These are phyloP conservation scores for Lasiodiplodia hormozganensis DNA, from an alignment of 2,329 filamentous ascomycete species.

Conservation along the genomic window DNA sequence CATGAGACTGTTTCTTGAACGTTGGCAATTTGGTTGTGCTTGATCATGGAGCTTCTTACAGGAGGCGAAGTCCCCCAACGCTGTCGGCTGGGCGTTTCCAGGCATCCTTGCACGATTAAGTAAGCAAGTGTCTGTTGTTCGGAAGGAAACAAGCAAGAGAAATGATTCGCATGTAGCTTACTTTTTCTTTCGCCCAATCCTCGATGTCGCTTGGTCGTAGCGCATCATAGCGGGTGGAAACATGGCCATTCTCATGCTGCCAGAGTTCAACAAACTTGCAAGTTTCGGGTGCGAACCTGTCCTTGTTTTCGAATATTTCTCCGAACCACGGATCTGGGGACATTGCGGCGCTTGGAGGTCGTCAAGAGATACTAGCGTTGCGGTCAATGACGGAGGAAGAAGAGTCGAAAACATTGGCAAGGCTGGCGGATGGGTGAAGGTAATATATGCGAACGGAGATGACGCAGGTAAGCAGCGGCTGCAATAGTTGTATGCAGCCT, in stretches of 20 bases:
- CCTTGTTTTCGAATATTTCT: no score
- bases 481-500: neutral
- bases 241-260: neutral
- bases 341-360: neutral
- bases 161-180: neutral
- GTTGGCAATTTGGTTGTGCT: neutral
- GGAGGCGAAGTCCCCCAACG: neutral
- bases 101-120: neutral
- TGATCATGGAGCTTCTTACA: neutral
- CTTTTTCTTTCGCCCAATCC: neutral
- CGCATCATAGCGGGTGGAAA: neutral
- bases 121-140: neutral
- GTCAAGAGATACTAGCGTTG: no score
- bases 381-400: neutral
- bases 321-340: neutral
- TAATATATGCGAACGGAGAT: neutral
- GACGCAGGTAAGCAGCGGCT: neutral
- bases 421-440: neutral
- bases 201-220: neutral
- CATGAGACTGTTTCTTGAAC: neutral
- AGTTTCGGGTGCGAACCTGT: neutral
- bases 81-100: neutral
- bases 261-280: conserved; percentile 2
- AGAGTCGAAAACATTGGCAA: neutral
- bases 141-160: no score